Percentiles rank a stretch among this genome's conserved stretches.
Conservation (phyloP, 2,329 filamentous ascomycete species). For the Clathrospora elynae region DNA sequence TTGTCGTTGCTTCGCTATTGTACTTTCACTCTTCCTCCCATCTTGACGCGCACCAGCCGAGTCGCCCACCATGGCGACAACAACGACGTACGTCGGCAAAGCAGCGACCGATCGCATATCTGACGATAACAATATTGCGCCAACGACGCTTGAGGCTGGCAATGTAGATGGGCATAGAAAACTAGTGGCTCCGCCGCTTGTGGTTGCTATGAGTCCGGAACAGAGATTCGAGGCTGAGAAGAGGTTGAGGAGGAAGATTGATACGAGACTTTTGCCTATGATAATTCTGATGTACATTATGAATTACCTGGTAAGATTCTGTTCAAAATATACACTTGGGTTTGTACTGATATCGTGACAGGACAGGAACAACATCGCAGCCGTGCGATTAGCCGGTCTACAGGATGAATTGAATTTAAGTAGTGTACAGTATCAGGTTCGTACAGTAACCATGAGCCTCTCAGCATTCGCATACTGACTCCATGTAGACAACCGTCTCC, state of each 20-base stretch:
- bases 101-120: constrained; percentile 28
- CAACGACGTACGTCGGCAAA: constrained; percentile 28
- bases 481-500: constrained; percentile 39
- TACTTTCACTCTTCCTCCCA: constrained; percentile 8
- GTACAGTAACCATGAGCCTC: constrained; percentile 23
- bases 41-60: too few species aligned
- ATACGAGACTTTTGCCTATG: constrained; percentile 69
- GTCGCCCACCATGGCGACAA: constrained; percentile 26
- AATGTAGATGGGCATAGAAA: constrained; percentile 26
- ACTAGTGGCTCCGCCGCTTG: constrained; percentile 40
- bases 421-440: constrained; percentile 66
- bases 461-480: constrained; percentile 1
- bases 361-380: constrained; percentile 70
- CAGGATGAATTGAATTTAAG: constrained; percentile 63
- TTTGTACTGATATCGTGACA: constrained; percentile 6
- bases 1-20: constrained; percentile 7
- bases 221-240: constrained; percentile 61
- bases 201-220: constrained; percentile 55
- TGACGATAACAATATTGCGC: constrained; percentile 25
- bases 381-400: constrained; percentile 66
- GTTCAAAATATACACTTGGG: not conserved
- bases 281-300: constrained; percentile 76
- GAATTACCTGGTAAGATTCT: constrained; percentile 62
- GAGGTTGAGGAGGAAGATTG: constrained; percentile 71
- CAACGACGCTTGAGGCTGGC: constrained; percentile 16